Percentiles rank a stretch among this genome's conserved stretches.
These are phyloP conservation scores for Auriscalpium orientale DNA, from an alignment of 768 basidiomycete genomes.

Conservation along the genomic window DNA sequence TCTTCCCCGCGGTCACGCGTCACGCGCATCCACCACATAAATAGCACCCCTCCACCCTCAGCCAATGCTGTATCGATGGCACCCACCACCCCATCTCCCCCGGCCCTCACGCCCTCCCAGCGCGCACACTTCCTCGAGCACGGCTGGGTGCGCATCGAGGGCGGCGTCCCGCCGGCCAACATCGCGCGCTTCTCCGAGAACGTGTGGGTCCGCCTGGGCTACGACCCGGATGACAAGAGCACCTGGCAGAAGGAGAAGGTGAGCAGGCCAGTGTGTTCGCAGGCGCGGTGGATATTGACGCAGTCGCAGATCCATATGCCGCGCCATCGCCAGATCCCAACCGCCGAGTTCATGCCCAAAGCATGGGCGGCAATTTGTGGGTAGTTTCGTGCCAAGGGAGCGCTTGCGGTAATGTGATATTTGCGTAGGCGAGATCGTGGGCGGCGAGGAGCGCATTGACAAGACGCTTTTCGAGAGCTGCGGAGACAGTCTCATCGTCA, in stretches of 20 bases:
- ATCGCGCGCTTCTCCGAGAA: constrained; percentile 24
- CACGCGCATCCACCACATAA: too few species aligned
- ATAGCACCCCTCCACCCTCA: too few species aligned
- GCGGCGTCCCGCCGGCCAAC: constrained; percentile 25
- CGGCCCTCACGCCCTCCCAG: constrained; percentile 19
- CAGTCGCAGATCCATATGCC: constrained; percentile 25
- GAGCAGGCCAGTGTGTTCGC: not conserved
- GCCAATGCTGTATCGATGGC: too few species aligned
- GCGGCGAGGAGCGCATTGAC: constrained; percentile 29
- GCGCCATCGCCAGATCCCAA: constrained; percentile 19
- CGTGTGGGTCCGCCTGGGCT: constrained; percentile 27
- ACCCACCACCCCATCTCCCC: too few species aligned
- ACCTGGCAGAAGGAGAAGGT: constrained; percentile 28
- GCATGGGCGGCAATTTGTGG: constrained; percentile 18
- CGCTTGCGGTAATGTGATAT: not conserved
- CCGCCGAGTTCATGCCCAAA: constrained; percentile 22
- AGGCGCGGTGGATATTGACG: not conserved
- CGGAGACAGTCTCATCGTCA: constrained; percentile 30
- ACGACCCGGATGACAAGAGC: constrained; percentile 27
- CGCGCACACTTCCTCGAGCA: constrained; percentile 28
- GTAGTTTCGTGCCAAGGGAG: not conserved
- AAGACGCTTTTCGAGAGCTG: constrained; percentile 20
- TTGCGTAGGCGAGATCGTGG: constrained; percentile 26
- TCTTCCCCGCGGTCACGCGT: too few species aligned
- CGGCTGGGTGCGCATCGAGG: constrained; percentile 25